phyloP scores from a whole-genome alignment of 192 early-diverging fungal species.

The Pecoramyces ruminantium region DNA sequence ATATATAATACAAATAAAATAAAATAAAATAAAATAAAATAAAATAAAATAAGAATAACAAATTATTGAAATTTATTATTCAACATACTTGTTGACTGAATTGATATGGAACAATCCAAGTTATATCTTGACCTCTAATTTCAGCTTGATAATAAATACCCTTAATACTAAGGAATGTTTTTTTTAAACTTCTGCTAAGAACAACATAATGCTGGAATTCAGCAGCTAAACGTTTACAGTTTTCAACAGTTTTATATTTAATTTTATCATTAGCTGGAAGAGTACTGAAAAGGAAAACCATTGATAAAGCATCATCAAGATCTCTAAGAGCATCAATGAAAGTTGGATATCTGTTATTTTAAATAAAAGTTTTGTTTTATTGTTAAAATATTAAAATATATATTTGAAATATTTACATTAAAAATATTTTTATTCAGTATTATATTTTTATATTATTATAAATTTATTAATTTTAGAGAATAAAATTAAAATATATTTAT shows the following conservation, averaged over 20 bases:
- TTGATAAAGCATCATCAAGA: slow-evolving; percentile 93
- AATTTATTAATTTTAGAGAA: too few relatives aligned
- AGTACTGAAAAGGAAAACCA: slow-evolving; percentile 83
- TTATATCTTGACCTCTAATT: slow-evolving; percentile 80
- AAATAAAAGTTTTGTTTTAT: too few relatives aligned
- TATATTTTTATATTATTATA: too few relatives aligned
- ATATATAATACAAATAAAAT: too few relatives aligned
- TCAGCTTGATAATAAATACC: slow-evolving; percentile 99
- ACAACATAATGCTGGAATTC: slow-evolving; percentile 93
- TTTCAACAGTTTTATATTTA: slow-evolving; percentile 35
- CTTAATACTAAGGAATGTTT: slow-evolving; percentile 93
- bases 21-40: too few relatives aligned
- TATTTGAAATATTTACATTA: too few relatives aligned
- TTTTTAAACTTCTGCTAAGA: slow-evolving; percentile 55
- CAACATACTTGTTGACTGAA: slow-evolving; percentile 66
- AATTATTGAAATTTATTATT: not conserved
- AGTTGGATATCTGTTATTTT: slow-evolving; percentile 55
- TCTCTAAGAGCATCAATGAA: slow-evolving; percentile 87
- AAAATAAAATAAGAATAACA: not conserved
- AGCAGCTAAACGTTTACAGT: slow-evolving; percentile 61
- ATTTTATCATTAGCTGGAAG: slow-evolving; percentile 59
- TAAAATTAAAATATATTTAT: too few relatives aligned
- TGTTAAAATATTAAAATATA: too few relatives aligned
- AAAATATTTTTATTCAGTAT: too few relatives aligned
- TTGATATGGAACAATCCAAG: slow-evolving; percentile 91